These are phyloP conservation scores for Penicillium polonicum DNA, from an alignment of 2,329 filamentous ascomycete species.

Conservation along the genomic window DNA sequence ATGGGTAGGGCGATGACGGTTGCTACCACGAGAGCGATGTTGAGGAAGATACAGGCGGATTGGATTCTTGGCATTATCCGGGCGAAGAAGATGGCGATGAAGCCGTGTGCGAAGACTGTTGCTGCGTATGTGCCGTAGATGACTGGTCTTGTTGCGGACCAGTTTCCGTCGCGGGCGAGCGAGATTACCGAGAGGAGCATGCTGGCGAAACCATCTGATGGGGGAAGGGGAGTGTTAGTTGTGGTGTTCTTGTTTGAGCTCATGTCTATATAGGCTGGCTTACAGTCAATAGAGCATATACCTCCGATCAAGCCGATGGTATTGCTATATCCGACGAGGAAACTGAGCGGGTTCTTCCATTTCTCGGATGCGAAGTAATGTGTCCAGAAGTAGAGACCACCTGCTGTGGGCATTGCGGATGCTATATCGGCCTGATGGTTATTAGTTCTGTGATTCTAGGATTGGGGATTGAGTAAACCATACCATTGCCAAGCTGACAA, in stretches of 20 bases:
- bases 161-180: slow-evolving; percentile 54
- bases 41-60: slow-evolving; percentile 53
- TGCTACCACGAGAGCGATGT: slow-evolving; percentile 53
- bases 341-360: slow-evolving; percentile 58
- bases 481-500: slow-evolving; percentile 60
- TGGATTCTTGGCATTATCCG: slow-evolving; percentile 59
- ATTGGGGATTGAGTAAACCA: slow-evolving; percentile 18
- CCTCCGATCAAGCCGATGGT: slow-evolving; percentile 61
- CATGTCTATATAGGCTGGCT: slow-evolving; percentile 23
- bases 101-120: slow-evolving; percentile 53
- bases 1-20: slow-evolving; percentile 55
- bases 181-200: slow-evolving; percentile 60
- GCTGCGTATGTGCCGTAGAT: slow-evolving; percentile 58
- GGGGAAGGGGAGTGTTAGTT: not conserved
- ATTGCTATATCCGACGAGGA: slow-evolving; percentile 62
- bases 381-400: slow-evolving; percentile 61
- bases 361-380: slow-evolving; percentile 58
- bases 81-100: slow-evolving; percentile 53
- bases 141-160: slow-evolving; percentile 53
- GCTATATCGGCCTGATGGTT: slow-evolving; percentile 48
- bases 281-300: slow-evolving; percentile 61
- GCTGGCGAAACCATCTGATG: slow-evolving; percentile 17
- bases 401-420: slow-evolving; percentile 58
- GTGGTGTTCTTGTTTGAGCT: no score
- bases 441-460: not conserved